Evolutionary conservation across 306 rosid genomes (phyloP).

Genomic region (Albizia julibrissin): DNA sequence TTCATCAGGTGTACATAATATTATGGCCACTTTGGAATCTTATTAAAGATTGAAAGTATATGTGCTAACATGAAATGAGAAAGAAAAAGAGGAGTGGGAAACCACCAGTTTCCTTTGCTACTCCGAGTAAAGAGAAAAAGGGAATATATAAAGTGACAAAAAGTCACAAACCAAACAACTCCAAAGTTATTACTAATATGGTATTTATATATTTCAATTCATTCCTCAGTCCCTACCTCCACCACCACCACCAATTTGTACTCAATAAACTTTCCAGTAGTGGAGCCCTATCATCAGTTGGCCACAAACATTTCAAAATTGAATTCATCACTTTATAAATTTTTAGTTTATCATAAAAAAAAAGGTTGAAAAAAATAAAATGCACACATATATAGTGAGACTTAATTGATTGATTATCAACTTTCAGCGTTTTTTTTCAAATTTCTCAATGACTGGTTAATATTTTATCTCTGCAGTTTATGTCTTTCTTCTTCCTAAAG

Average conservation of each 20-base stretch:
- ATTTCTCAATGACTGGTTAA: too few relatives aligned
- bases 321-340: not conserved
- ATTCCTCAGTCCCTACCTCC: constrained; percentile 22
- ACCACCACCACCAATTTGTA: not conserved
- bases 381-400: too few relatives aligned
- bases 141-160: not conserved
- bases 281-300: not conserved
- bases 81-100: constrained; percentile 29
- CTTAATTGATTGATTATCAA: too few relatives aligned
- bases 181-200: not conserved
- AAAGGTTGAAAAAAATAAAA: too few relatives aligned
- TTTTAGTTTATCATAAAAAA: too few relatives aligned
- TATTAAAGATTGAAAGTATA: not conserved
- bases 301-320: constrained; percentile 7
- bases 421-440: too few relatives aligned
- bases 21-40: constrained; percentile 30
- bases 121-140: constrained; percentile 6
- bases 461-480: too few relatives aligned
- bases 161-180: constrained; percentile 20
- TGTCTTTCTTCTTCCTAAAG: too few relatives aligned
- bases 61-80: constrained; percentile 27
- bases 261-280: not conserved
- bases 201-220: constrained; percentile 8
- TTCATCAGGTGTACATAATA: constrained; percentile 23
- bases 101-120: constrained; percentile 15